Percentiles rank a stretch among this genome's conserved stretches.
Conservation (phyloP, 306 rosid genomes). For the Cicer bijugum region DNA sequence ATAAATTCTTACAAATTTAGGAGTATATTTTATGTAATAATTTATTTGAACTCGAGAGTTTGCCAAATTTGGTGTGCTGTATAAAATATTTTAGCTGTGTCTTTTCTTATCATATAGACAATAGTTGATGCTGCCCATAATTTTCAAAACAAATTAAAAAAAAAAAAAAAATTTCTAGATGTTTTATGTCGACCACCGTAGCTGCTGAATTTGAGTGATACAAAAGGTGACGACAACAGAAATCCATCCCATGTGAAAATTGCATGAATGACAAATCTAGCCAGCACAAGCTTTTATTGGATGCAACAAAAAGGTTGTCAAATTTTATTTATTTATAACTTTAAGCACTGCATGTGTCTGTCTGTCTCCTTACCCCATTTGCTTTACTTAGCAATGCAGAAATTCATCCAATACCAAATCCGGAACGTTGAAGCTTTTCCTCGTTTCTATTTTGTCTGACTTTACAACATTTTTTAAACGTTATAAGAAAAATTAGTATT, state of each 20-base stretch:
- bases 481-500: too few relatives aligned
- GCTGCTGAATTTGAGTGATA: background rate
- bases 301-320: slow-evolving; percentile 18
- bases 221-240: background rate
- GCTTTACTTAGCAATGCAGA: slow-evolving; percentile 39
- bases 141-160: background rate
- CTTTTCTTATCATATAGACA: background rate
- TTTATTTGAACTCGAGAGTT: too few relatives aligned
- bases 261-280: background rate
- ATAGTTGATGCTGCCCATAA: background rate
- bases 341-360: slow-evolving; percentile 22
- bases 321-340: slow-evolving; percentile 5
- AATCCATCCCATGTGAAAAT: background rate
- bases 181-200: slow-evolving; percentile 12
- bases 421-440: slow-evolving; percentile 33
- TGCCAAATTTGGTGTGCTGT: too few relatives aligned
- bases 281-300: background rate
- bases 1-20: too few relatives aligned
- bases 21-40: too few relatives aligned
- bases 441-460: too few relatives aligned
- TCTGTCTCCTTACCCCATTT: background rate
- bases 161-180: background rate
- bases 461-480: too few relatives aligned
- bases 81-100: too few relatives aligned
- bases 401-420: slow-evolving; percentile 41